Evolutionary conservation across 2,329 filamentous ascomycete species (phyloP), one percentile per base, ranked within the genome.

Genomic region (Tolypocladium nubicola): DNA sequence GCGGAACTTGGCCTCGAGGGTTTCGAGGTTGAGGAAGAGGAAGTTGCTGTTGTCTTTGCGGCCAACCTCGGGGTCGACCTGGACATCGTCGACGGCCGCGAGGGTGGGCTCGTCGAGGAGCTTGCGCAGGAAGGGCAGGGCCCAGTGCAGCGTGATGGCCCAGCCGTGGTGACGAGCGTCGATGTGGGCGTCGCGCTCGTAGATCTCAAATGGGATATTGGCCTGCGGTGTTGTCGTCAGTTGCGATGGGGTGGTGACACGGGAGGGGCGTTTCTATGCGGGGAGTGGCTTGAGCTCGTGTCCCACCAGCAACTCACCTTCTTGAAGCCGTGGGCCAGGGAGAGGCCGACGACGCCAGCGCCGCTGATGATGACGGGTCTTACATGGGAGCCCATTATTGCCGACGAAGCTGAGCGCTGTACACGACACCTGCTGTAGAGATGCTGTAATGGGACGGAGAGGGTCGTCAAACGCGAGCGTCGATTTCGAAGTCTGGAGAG

Each of bases 71-170:
- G 61, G 69, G 57, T 65, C 67, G 68, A 59, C 67, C 57, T 70
- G 67, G 45, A 63, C 64, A 14, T 59, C 57, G 39, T 70, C 66
- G 23, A 70, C 53, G 11, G 57, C 60, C 3, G 55, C 57, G 7
- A 68, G 43, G 0, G 65, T 67, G 9, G 59, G 58, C 7, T 57
- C 57, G 23, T 66, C 65, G 2, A 69, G 56, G 16, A 69, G 59
- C 57, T 67, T 57, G 19, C 56, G 54, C 11, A 70, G 61, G 40
- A 64, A 69, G 2, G 62, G 66, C 14, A 83, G 70, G 23, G 74
- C 78, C 81, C 82, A 85, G 63, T 85, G 80, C 39, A 85, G 67
- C 1, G 82, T 84, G 54, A 86, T 72, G 47, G 79, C 82, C 83
- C 82, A 85, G 53, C 82, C 81, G 45, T 78, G 76, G 3, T 60